Evolutionary conservation across 1,284 basidiomycete genomes (phyloP), one percentile per base, ranked within the genome.

Genomic region (Athelia sp.): DNA sequence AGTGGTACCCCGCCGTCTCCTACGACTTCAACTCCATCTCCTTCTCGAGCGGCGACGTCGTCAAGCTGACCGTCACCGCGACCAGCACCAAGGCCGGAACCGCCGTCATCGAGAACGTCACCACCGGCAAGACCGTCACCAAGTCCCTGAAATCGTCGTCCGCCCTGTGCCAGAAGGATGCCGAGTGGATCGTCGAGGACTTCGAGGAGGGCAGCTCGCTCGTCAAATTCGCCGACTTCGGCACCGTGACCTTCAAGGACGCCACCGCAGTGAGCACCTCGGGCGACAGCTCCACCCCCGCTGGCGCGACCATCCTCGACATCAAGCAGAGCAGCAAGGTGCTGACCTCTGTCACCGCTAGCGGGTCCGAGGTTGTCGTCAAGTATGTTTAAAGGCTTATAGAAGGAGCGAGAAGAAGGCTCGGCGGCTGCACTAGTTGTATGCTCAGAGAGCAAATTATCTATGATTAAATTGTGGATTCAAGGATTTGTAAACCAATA

Each of bases 1-100:
- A 65, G 50, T 65, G 62, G 61, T 65, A 55, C 58, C 62, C 63
- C 24, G 62, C 59, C 56, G 58, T 51, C 56, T 58, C 63, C 14
- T 53, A 57, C 54, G 61, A 62, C 56, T 62, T 62, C 56, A 50
- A 51, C 21, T 61, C 57, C 46, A 60, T 65, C 55, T 45, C 47
- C 45, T 36, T 65, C 55, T 50, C 45, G 48, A 48, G 62, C 2
- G 63, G 63, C 45, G 52, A 65, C 59, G 46, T 46, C 14, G 52
- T 65, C 52, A 59, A 55, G 43, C 52, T 59, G 32, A 57, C 62
- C 45, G 63, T 65, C 29, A 61, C 60, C 48, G 63, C 63, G 40
- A 49, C 61, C 10, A 55, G 51, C 40, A 55, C 47, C 18, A 63
- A 55, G 22, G 47, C 55, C 38, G 63, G 63, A 51, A 60, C 56